Base-by-base conservation (phyloP, 164 flowering plant genomes). In the Tetrastigma voinierianum region DNA sequence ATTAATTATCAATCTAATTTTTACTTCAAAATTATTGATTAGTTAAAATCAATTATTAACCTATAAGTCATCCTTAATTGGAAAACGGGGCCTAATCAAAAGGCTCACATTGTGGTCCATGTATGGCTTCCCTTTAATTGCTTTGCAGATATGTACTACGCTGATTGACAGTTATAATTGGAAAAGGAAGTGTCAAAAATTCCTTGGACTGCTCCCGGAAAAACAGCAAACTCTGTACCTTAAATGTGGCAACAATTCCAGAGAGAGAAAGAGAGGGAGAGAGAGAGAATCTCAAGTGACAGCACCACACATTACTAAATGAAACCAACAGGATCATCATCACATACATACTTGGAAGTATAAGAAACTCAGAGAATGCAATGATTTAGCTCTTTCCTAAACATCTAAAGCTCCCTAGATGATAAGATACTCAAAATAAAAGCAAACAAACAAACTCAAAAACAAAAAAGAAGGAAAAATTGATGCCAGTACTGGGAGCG, bases 81-180 rank as follows among this genome's bases (percentile, higher is more conserved):
- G n/a, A n/a, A n/a, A n/a, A n/a, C n/a, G n/a, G n/a, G n/a, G n/a
- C n/a, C n/a, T n/a, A 46, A 48, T 43, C 56, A 67, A 67, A 67
- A 61, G 46, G 47, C 46, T 17, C 56, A 4, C 45, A 21, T 23
- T 16, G 60, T 62, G 72, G 72, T 68, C 72, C 72, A 61, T 25
- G 46, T 16, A 67, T 17, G 48, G 49, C 46, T 46, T 32, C 23
- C 54, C 32, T 69, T 62, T 2, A 32, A 43, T 57, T 64, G 56
- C 48, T 70, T 70, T 70, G 73, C 67, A 70, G 64, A 51, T 43
- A 18, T 63, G 18, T 4, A 14, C n/a, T 12, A 48, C 14, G 45
- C 9, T 48, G 17, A 46, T 45, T 67, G 32, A 4, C 46, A 60
- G 54, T 57, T 62, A n/a, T 20, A 57, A 24, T 32, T 32, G 40